Conservation (phyloP, 108 stramenopile species). For the Nitzschia sp. region DNA sequence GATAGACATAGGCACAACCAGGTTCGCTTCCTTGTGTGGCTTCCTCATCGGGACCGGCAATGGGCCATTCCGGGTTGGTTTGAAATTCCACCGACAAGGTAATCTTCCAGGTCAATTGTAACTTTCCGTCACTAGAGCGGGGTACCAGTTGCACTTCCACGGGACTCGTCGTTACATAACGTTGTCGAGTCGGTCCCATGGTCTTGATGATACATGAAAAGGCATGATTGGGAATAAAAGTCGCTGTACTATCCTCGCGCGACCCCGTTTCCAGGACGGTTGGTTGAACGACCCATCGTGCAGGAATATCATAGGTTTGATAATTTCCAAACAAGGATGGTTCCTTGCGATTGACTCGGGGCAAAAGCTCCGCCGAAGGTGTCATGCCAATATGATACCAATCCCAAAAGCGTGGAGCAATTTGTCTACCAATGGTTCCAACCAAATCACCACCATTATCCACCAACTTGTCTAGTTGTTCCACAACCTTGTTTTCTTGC, state of each 20-base stretch:
- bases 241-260: conserved; percentile 55
- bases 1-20: conserved; percentile 29
- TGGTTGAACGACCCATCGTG: conserved; percentile 58
- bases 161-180: conserved; percentile 68
- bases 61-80: conserved; percentile 45
- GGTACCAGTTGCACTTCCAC: conserved; percentile 61
- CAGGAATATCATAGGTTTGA: conserved; percentile 62
- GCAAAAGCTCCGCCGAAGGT: conserved; percentile 68
- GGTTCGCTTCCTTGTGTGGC: conserved; percentile 23
- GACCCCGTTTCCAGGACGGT: conserved; percentile 60
- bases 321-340: conserved; percentile 45
- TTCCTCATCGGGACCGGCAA: conserved; percentile 48
- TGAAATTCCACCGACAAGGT: conserved; percentile 67
- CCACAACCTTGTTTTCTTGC: conserved; percentile 32
- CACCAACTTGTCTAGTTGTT: conserved; percentile 56
- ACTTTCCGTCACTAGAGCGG: conserved; percentile 18
- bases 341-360: conserved; percentile 26
- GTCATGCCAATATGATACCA: conserved; percentile 88
- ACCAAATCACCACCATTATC: conserved; percentile 47
- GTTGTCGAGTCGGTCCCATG: conserved; percentile 70
- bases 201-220: conserved; percentile 81
- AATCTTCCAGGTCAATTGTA: conserved; percentile 56
- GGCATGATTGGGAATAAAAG: conserved; percentile 74
- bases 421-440: conserved; percentile 45
- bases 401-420: conserved; percentile 85